phyloP scores from a whole-genome alignment of 2,329 filamentous ascomycete species.

The Fusarium dimerum region DNA sequence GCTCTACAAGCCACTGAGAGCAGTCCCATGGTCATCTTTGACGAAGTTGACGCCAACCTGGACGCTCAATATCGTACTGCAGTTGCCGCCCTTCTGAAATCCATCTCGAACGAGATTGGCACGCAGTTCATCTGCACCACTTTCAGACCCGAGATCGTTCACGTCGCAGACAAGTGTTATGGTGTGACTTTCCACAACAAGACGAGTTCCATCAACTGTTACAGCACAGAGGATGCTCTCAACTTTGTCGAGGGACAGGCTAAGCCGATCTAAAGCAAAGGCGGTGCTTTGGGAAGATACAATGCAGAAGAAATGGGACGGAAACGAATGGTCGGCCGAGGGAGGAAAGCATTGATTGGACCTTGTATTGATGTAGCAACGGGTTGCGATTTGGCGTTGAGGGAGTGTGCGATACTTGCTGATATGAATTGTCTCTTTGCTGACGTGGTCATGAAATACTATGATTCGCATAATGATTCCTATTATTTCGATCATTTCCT shows the following conservation, averaged over 20 bases:
- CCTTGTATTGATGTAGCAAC: background rate
- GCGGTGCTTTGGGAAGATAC: background rate
- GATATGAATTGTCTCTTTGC: background rate
- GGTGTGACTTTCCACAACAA: slow-evolving; percentile 93
- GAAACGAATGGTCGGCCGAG: no score
- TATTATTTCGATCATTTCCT: background rate
- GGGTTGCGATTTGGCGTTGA: background rate
- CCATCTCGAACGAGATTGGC: slow-evolving; percentile 67
- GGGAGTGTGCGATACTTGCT: background rate
- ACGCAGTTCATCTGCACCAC: slow-evolving; percentile 97
- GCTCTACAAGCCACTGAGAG: slow-evolving; percentile 98
- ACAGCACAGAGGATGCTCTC: slow-evolving; percentile 82
- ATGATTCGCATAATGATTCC: background rate
- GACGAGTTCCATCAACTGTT: slow-evolving; percentile 91
- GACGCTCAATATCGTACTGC: slow-evolving; percentile 97
- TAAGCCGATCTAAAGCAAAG: slow-evolving; percentile 30
- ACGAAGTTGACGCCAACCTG: slow-evolving; percentile 97
- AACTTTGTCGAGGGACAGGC: slow-evolving; percentile 90
- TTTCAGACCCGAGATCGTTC: slow-evolving; percentile 94
- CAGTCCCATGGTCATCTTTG: slow-evolving; percentile 97
- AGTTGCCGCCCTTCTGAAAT: slow-evolving; percentile 84
- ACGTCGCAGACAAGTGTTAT: slow-evolving; percentile 96
- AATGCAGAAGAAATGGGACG: background rate
- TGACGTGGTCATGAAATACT: background rate
- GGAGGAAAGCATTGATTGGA: background rate